These are phyloP conservation scores for Rickenella mellea DNA, from an alignment of 768 basidiomycete species.

Conservation along the genomic window DNA sequence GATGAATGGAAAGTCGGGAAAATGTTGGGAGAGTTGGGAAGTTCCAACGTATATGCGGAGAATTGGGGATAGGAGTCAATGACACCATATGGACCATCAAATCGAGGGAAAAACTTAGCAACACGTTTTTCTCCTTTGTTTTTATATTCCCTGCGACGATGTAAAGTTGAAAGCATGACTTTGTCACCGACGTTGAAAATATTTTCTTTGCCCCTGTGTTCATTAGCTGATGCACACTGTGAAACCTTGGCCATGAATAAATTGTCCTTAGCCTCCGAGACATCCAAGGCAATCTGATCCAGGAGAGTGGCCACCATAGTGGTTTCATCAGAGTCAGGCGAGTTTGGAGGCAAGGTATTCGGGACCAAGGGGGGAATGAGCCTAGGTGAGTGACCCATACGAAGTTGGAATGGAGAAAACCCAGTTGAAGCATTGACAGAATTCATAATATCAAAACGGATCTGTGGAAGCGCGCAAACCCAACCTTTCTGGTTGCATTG, in stretches of 20 bases:
- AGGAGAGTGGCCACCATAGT: neutral
- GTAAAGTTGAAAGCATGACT: slow-evolving; percentile 26
- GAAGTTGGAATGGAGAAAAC: slow-evolving; percentile 22
- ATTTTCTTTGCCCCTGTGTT: slow-evolving; percentile 11
- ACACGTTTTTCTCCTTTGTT: slow-evolving; percentile 16
- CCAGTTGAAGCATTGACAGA: slow-evolving; percentile 18
- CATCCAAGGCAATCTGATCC: slow-evolving; percentile 3
- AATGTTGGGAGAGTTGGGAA: slow-evolving; percentile 10
- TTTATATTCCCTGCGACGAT: slow-evolving; percentile 18
- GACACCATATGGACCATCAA: slow-evolving; percentile 11
- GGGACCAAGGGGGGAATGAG: slow-evolving; percentile 14
- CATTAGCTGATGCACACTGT: slow-evolving; percentile 20
- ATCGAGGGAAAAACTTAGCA: slow-evolving; percentile 32
- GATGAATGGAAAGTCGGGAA: slow-evolving; percentile 27
- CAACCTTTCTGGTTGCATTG: slow-evolving; percentile 19
- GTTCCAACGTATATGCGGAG: slow-evolving; percentile 13
- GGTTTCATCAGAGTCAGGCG: neutral
- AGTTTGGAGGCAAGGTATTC: neutral
- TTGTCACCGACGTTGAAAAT: slow-evolving; percentile 20
- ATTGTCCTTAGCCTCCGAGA: no score
- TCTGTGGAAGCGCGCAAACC: slow-evolving; percentile 17
- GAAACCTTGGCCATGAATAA: slow-evolving; percentile 6
- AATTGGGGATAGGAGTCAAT: slow-evolving; percentile 7
- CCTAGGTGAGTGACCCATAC: slow-evolving; percentile 12
- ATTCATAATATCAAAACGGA: slow-evolving; percentile 17